Evolutionary conservation across 73 alveolate species (phyloP).

Genomic region (Paramecium caudatum): DNA sequence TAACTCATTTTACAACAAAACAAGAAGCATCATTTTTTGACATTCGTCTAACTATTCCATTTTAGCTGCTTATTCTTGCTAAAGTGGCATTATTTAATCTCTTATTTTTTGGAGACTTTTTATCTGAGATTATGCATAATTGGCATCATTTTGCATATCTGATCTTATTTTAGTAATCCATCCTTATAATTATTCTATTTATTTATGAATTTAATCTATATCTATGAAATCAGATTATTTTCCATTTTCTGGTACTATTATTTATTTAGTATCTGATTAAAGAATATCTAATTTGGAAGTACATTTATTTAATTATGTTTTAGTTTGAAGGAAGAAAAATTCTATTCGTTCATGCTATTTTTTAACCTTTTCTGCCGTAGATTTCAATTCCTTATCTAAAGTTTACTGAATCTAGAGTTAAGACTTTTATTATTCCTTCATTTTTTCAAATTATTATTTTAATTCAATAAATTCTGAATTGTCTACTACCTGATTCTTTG

Average conservation of each 20-base stretch:
- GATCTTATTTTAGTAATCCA: conserved; percentile 23
- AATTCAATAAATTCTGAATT: conserved; percentile 4
- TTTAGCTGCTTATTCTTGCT: neutral
- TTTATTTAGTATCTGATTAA: neutral
- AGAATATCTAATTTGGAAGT: conserved; percentile 10
- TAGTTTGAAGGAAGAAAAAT: neutral
- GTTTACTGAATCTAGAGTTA: neutral
- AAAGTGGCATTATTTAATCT: neutral
- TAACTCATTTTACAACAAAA: neutral
- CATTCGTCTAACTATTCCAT: conserved; percentile 32
- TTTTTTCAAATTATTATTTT: neutral
- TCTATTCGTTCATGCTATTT: conserved; percentile 31
- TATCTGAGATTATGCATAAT: neutral
- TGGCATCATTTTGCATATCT: conserved; percentile 25
- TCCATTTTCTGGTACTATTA: neutral
- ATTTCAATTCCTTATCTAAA: neutral
- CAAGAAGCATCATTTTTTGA: neutral
- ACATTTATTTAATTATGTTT: neutral
- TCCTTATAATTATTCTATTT: conserved; percentile 2
- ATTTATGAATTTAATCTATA: neutral
- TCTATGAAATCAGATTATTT: neutral
- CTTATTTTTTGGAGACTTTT: conserved; percentile 20
- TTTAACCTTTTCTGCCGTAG: neutral
- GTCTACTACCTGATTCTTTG: neutral
- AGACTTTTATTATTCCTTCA: neutral